A percentile compares a stretch with the other conserved stretches of the same genome.
phyloP scores from a whole-genome alignment of 2,329 filamentous ascomycete species.

The Akanthomyces muscarius region DNA sequence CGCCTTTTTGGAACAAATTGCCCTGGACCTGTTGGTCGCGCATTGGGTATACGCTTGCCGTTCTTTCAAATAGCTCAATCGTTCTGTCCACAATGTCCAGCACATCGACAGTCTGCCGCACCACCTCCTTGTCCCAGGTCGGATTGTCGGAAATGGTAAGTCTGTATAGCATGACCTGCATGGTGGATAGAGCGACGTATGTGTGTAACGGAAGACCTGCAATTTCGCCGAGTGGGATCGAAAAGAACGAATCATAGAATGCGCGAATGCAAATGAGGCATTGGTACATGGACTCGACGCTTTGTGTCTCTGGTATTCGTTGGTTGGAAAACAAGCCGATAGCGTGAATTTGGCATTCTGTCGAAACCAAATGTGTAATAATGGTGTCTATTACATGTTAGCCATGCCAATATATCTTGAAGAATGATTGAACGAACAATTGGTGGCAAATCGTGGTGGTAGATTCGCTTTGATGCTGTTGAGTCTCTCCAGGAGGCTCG shows the following conservation, averaged over 20 bases:
- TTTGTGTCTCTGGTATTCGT: slow-evolving; percentile 29
- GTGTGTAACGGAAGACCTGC: slow-evolving; percentile 32
- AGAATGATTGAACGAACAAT: slow-evolving; percentile 25
- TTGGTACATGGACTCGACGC: slow-evolving; percentile 34
- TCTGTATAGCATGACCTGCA: slow-evolving; percentile 35
- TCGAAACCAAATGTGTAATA: slow-evolving; percentile 28
- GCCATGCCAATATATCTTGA: neutral
- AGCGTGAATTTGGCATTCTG: slow-evolving; percentile 32
- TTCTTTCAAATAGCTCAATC: slow-evolving; percentile 30
- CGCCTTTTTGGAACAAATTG: slow-evolving; percentile 30
- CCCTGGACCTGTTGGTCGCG: slow-evolving; percentile 28
- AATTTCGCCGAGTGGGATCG: slow-evolving; percentile 27
- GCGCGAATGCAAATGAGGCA: slow-evolving; percentile 32
- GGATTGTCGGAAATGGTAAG: slow-evolving; percentile 38
- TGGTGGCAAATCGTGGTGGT: slow-evolving; percentile 24
- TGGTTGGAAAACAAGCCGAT: slow-evolving; percentile 31
- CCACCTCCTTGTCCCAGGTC: slow-evolving; percentile 37
- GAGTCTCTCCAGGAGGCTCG: slow-evolving; percentile 28
- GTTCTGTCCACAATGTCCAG: slow-evolving; percentile 33
- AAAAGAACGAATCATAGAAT: slow-evolving; percentile 36
- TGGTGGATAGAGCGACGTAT: slow-evolving; percentile 34
- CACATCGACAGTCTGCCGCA: slow-evolving; percentile 34
- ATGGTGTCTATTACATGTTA: slow-evolving; percentile 26
- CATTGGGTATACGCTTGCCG: slow-evolving; percentile 27
- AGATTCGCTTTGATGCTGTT: slow-evolving; percentile 23